Percentiles rank a stretch among this genome's conserved stretches.
Evolutionary conservation across 371 early-diverging fungal species (phyloP).

Genomic region (Umbelopsis sp.): DNA sequence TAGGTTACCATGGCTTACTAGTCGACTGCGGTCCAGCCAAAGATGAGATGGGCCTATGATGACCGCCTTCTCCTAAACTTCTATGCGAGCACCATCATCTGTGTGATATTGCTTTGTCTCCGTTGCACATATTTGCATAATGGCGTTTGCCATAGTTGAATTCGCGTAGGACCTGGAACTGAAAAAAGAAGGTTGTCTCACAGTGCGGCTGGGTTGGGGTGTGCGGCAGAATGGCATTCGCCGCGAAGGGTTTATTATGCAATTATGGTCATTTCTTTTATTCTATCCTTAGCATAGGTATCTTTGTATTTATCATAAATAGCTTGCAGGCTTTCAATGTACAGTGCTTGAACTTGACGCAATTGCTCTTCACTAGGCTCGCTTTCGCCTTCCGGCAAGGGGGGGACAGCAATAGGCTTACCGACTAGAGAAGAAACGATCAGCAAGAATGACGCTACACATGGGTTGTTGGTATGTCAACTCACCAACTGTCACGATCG

Average conservation of each 20-base stretch:
- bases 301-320: slow-evolving; percentile 75
- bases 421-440: slow-evolving; percentile 47
- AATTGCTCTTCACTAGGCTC: slow-evolving; percentile 70
- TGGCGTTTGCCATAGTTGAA: background rate
- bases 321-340: slow-evolving; percentile 62
- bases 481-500: slow-evolving; percentile 48
- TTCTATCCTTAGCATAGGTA: slow-evolving; percentile 61
- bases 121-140: background rate
- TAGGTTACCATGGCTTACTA: too few relatives aligned
- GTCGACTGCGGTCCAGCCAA: too few relatives aligned
- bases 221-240: background rate
- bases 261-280: slow-evolving; percentile 54
- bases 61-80: too few relatives aligned
- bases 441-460: background rate
- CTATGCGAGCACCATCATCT: too few relatives aligned
- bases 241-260: slow-evolving; percentile 31
- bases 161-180: background rate
- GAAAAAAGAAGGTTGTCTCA: background rate
- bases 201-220: background rate
- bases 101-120: too few relatives aligned
- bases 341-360: slow-evolving; percentile 61
- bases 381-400: slow-evolving; percentile 39
- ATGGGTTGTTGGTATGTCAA: background rate
- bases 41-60: too few relatives aligned
- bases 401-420: slow-evolving; percentile 62